These are phyloP conservation scores for Coix lacrymajobi DNA, from an alignment of 176 grass and related monocot genomes.

Conservation along the genomic window DNA sequence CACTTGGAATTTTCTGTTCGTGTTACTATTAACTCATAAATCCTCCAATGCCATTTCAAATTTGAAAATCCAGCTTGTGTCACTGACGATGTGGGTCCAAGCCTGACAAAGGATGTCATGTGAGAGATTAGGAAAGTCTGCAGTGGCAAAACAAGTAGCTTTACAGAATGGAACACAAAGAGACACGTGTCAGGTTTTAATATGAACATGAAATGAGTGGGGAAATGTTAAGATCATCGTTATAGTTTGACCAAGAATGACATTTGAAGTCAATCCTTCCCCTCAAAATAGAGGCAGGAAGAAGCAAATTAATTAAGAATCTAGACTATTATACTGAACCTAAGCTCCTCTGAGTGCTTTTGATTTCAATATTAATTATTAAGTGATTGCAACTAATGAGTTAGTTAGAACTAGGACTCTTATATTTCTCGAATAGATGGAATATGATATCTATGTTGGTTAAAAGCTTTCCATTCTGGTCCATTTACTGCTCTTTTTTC, in stretches of 20 bases:
- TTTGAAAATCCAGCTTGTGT: background rate
- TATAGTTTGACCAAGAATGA: background rate
- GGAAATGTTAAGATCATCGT: background rate
- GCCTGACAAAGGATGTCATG: background rate
- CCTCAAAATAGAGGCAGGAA: background rate
- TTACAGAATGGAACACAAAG: background rate
- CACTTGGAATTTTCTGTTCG: background rate
- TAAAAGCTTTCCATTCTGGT: background rate
- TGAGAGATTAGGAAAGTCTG: background rate
- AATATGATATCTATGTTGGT: background rate
- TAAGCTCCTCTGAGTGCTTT: background rate
- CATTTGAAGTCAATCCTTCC: too few relatives aligned
- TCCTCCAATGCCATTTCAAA: background rate
- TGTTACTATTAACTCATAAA: background rate
- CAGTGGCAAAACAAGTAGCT: background rate
- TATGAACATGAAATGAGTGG: background rate
- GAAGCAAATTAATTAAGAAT: background rate
- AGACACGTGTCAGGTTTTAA: background rate
- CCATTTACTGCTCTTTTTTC: background rate
- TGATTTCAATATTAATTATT: background rate
- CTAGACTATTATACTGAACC: background rate
- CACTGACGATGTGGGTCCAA: background rate
- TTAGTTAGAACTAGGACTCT: background rate
- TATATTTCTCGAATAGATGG: constrained; percentile 7
- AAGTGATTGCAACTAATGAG: background rate